Evolutionary conservation across 495 filamentous ascomycete genomes (phyloP), one percentile per base, ranked within the genome.

Genomic region (Pseudoneurospora amorphoporcata): DNA sequence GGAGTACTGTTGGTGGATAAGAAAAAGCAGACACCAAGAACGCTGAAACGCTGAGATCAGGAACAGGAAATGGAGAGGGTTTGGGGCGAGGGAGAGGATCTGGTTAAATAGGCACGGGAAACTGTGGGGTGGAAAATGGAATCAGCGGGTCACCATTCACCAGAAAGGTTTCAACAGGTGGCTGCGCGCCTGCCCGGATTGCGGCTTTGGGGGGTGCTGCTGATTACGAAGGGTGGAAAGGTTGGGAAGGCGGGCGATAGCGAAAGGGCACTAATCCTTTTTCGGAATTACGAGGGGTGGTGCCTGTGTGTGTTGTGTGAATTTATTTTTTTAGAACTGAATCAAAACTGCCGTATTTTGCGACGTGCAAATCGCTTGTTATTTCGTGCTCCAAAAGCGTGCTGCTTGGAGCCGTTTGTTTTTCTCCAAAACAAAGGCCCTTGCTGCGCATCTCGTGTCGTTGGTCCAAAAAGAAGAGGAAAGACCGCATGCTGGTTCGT

Each of bases 261-360:
- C 23, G 8, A 8, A 37, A 65, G 12, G 69, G 72, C 77, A 78
- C 78, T 79, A 79, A 71, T 78, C 78, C 72, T 23, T 39, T 76
- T 78, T 76, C 35, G 78, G 76, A 65, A 65, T 65, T 37, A 37
- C 53, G 58, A 9, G 73, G 70, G 68, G 73, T 47, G 43, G 68
- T 65, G 53, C 29, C 29, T 35, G 53, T 23, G 53, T 16, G 53
- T 17, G 72, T 45, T 68, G 72, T 71, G 53, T 47, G 53, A 23
- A 32, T 53, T 37, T 29, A 42, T 73, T 74, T 75, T 73, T 73
- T 35, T 40, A 23, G 43, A 74, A 72, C 23, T 35, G 29, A 29
- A 35, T 35, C 53, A 65, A 35, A 65, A 65, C 53, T 35, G 53
- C 29, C 72, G n/a, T 32, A 69, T 72, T 76, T 78, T 76, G 73